Evolutionary conservation across 108 stramenopile genomes (phyloP).

Genomic region (Cyclotella choctawhatcheeana): DNA sequence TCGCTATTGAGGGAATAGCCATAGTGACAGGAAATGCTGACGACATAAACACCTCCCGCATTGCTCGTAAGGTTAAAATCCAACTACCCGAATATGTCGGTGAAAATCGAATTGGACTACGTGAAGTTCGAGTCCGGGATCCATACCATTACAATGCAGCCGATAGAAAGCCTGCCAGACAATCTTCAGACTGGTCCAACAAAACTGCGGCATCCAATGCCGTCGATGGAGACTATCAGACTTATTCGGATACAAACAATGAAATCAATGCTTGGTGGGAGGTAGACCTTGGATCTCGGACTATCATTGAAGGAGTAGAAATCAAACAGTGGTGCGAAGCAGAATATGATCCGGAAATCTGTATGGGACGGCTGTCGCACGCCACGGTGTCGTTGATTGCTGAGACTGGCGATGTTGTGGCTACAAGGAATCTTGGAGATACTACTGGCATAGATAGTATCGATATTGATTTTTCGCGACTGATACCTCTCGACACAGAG

Average conservation of each 20-base stretch:
- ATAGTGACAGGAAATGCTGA: no score
- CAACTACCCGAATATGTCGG: no score
- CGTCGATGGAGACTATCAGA: not conserved
- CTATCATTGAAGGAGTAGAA: not conserved
- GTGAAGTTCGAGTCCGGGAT: no score
- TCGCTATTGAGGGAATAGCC: not conserved
- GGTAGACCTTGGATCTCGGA: conserved; percentile 12
- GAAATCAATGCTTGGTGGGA: conserved; percentile 9
- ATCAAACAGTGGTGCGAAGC: no score
- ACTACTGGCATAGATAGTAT: not conserved
- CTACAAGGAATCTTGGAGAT: conserved; percentile 7
- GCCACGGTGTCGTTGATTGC: not conserved
- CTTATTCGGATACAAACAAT: conserved; percentile 3
- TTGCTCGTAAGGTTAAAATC: no score
- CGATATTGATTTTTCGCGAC: not conserved
- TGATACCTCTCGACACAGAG: not conserved
- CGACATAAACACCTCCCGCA: no score
- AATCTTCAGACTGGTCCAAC: no score
- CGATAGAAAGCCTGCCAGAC: no score
- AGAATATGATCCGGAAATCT: no score
- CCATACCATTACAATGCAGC: no score
- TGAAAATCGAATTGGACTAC: no score
- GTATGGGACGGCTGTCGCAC: not conserved
- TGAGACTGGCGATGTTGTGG: not conserved
- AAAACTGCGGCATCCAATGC: not conserved